Base-by-base conservation (phyloP, 2,329 filamentous ascomycete genomes). In the Ambrosiella beaveri region DNA sequence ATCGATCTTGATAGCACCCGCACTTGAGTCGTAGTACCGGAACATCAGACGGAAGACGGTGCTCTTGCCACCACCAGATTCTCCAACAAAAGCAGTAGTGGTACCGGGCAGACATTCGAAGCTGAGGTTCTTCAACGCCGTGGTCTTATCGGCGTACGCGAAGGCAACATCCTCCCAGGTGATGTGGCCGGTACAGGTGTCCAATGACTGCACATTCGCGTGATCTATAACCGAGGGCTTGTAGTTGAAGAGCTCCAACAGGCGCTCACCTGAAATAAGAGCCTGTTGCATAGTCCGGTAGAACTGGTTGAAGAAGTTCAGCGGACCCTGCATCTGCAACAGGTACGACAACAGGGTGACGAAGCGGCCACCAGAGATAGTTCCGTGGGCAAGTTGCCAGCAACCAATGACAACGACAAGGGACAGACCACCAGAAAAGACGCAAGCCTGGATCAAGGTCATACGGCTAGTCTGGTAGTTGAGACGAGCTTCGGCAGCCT, bases 11-110 rank as follows among this genome's bases (percentile, higher is more conserved):
- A 97, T 95, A 65, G 76, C 81, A 40, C 93, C 93, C 56, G 81
- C 78, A 56, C 83, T 76, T 57, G 84, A 81, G 67, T 96, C 94
- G 74, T 97, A 98, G 71, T 96, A 98, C 15, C 93, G 86, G 75
- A 95, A 97, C 68, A 98, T 82, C 54, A 97, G 79, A 55, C 93
- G 85, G 74, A 98, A 96, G 35, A 98, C 80, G 0, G 93, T 98
- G 1, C 91, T 97, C 70, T 98, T 98, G 63, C 93, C 93, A 60
- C 93, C 93, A 51, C 93, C 93, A 38, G 91, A 97, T 69, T 97
- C 91, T 62, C 93, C 93, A 15, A 98, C 93, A 63, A 98, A 84
- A 0, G 93, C 93, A 5, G 91, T 98, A 0, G 90, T 97, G 0
- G 89, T 96, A 56, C 93, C 93, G 1, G 93, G 90, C 15, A 75